phyloP scores from a whole-genome alignment of 2,329 filamentous ascomycete species.

The Aspergillus sp. region DNA sequence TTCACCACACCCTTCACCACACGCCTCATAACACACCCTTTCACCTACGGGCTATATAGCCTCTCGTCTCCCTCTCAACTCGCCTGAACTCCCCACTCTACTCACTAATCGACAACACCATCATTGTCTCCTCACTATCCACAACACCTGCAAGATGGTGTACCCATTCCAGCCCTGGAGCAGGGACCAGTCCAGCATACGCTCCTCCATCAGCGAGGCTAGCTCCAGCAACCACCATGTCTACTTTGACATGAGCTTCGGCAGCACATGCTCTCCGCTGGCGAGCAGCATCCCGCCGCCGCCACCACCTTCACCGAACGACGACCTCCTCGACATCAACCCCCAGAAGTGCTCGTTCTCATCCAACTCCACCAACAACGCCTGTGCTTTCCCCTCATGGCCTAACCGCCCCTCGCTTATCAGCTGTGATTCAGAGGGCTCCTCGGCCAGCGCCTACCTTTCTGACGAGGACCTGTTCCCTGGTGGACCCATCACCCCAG shows the following conservation, averaged over 20 bases:
- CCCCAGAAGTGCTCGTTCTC: conserved; percentile 46
- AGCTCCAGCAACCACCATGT: conserved; percentile 18
- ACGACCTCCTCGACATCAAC: conserved; percentile 41
- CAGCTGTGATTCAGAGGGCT: conserved; percentile 30
- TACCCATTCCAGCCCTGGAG: conserved; percentile 25
- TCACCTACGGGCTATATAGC: not conserved
- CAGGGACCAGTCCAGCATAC: conserved; percentile 21
- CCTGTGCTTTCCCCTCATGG: conserved; percentile 47
- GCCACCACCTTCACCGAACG: conserved; percentile 39
- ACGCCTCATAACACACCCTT: not conserved
- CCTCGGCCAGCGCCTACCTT: conserved; percentile 39
- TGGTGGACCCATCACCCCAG: conserved; percentile 29
- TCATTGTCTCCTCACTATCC: not conserved
- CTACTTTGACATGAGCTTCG: conserved; percentile 29
- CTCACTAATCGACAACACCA: not conserved
- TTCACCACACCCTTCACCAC: not conserved
- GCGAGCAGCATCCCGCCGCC: conserved; percentile 33
- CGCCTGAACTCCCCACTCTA: not conserved
- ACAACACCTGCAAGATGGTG: conserved; percentile 12
- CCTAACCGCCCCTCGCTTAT: conserved; percentile 42
- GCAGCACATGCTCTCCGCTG: conserved; percentile 24
- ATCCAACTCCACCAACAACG: conserved; percentile 38
- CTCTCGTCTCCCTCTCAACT: not conserved
- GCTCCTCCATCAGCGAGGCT: conserved; percentile 23
- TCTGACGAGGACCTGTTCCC: conserved; percentile 45